Evolutionary conservation across 306 rosid species (phyloP).

Genomic region (Prunus mira): DNA sequence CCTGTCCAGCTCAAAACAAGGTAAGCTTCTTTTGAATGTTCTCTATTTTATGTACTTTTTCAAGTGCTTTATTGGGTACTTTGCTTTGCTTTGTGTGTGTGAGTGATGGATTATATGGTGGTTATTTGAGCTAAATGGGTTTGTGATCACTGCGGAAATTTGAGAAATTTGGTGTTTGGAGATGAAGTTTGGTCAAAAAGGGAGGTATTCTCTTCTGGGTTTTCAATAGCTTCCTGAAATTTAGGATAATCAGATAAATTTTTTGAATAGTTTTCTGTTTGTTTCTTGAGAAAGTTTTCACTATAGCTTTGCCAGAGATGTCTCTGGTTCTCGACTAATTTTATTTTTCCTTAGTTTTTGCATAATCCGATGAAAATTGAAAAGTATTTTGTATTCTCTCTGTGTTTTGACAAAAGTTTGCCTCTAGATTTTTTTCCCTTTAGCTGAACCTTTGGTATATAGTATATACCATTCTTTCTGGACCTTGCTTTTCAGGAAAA

Average conservation of each 20-base stretch:
- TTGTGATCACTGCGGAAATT: conserved; percentile 6
- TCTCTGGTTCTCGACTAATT: background rate
- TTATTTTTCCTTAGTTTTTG: background rate
- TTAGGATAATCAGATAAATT: background rate
- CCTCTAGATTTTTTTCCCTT: background rate
- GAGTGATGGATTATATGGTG: background rate
- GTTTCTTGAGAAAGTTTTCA: background rate
- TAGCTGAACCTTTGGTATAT: background rate
- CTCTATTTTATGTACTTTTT: background rate
- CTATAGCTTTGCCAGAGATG: background rate
- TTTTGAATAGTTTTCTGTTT: background rate
- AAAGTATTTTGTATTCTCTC: background rate
- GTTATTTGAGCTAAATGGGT: background rate
- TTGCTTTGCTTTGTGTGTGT: background rate
- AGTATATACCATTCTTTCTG: background rate
- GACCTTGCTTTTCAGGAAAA: background rate
- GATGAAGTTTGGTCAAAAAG: background rate
- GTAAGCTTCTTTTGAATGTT: conserved; percentile 4
- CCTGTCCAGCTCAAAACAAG: conserved; percentile 19
- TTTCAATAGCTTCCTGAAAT: background rate
- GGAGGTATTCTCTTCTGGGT: background rate
- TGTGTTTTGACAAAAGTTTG: background rate
- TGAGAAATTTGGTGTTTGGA: background rate
- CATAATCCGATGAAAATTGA: background rate
- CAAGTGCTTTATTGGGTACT: background rate